phyloP scores from a whole-genome alignment of 768 basidiomycete genomes.

The Termitomyces sp. region DNA sequence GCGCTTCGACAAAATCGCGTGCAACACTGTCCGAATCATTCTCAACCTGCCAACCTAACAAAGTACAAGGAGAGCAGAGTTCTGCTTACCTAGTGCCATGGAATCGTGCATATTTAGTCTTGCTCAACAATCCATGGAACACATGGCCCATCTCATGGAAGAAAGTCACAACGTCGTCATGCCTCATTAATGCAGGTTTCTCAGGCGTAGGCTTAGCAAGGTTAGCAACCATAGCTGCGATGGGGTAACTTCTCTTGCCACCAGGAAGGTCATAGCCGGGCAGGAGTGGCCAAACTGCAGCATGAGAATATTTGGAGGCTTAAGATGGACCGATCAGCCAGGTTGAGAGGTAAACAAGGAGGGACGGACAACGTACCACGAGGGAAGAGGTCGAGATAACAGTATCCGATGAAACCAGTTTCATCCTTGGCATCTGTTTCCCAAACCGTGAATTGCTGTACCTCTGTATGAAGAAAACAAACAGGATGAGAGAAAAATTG shows the following conservation, averaged over 20 bases:
- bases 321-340: not conserved
- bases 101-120: conserved; percentile 69
- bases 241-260: conserved; percentile 64
- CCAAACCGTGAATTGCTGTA: conserved; percentile 84
- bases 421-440: conserved; percentile 67
- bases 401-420: conserved; percentile 75
- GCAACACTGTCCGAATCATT: conserved; percentile 42
- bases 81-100: conserved; percentile 62
- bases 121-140: conserved; percentile 65
- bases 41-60: not conserved
- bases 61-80: not conserved
- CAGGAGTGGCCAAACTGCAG: conserved; percentile 77
- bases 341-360: conserved; percentile 1
- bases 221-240: conserved; percentile 87
- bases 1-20: conserved; percentile 84
- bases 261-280: conserved; percentile 55
- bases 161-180: conserved; percentile 85
- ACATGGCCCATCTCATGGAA: conserved; percentile 89
- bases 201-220: conserved; percentile 80
- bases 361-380: conserved; percentile 42
- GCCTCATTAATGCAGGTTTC: conserved; percentile 81
- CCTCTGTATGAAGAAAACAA: conserved; percentile 40
- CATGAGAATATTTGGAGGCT: conserved; percentile 82
- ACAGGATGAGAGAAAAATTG: not conserved
- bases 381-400: conserved; percentile 86